Base-by-base conservation (phyloP, 2,329 filamentous ascomycete genomes). In the Stagonosporopsis cucurbitacearum region DNA sequence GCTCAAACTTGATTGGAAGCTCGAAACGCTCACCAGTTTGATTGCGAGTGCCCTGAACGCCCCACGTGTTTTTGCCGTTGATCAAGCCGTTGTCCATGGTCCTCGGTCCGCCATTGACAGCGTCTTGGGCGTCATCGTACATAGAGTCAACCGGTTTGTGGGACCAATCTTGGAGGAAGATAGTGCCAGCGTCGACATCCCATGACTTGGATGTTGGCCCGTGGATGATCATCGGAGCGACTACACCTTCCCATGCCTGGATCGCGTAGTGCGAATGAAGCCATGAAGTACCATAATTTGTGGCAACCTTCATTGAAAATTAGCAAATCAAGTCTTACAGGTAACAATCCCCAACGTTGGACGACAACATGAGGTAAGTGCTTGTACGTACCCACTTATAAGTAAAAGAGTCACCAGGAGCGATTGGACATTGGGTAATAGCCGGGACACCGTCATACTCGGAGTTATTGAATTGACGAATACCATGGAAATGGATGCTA, bases 401-500 rank as follows among this genome's bases (percentile, higher is more conserved):
- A 2, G 75, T 77, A 35, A 33, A 33, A 12, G 26, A 20, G 19
- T 33, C 28, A 1, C 42, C 42, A 15, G 42, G 42, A 6, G 84
- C 80, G 42, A 92, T 87, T 0, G 67, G 68, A 28, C 67, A 70
- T 43, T 73, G 88, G 0, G 88, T 85, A 0, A 90, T 89, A 70
- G 92, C 90, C 87, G 92, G 92, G 44, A 88, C 80, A 7, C 90
- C 90, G 72, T 94, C 90, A 87, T 92, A 91, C 45, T 87, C 79
- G 11, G 80, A 83, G 0, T 85, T 86, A 19, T 85, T 53, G 2
- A 72, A 48, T 58, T 80, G 78, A n/a, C 77, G 71, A 23, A 82
- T 62, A 0, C 81, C 81, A 53, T 83, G 81, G 73, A 77, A 83
- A 60, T 82, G 81, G n/a, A 83, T 75, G 6, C 72, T 64, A 8